These are phyloP conservation scores for Tolypocladium inflatum DNA, from an alignment of 2,329 filamentous ascomycete genomes.

Conservation along the genomic window DNA sequence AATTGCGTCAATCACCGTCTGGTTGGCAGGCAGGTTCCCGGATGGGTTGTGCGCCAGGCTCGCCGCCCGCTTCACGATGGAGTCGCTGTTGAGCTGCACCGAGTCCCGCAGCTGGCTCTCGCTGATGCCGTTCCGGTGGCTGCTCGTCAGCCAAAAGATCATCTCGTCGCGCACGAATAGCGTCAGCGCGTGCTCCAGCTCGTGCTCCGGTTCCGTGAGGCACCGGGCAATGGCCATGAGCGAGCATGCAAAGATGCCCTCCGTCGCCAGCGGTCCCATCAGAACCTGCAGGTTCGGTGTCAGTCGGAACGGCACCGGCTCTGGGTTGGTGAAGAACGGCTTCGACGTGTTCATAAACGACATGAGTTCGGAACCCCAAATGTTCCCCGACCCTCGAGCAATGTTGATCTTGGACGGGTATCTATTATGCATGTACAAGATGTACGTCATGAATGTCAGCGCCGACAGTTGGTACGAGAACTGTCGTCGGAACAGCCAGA, in stretches of 20 bases:
- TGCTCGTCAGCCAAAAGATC: slow-evolving; percentile 88
- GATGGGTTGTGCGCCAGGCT: slow-evolving; percentile 71
- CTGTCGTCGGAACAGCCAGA: slow-evolving; percentile 96
- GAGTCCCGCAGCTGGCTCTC: slow-evolving; percentile 66
- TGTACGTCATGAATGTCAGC: slow-evolving; percentile 96
- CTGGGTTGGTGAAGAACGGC: slow-evolving; percentile 88
- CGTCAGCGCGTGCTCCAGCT: slow-evolving; percentile 89
- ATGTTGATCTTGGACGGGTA: slow-evolving; percentile 96
- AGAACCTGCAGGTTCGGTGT: slow-evolving; percentile 93
- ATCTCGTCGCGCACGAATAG: slow-evolving; percentile 97
- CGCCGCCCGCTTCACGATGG: slow-evolving; percentile 84
- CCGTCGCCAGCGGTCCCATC: slow-evolving; percentile 90
- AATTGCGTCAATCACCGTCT: slow-evolving; percentile 92
- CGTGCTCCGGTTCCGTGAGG: slow-evolving; percentile 77
- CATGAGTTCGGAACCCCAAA: slow-evolving; percentile 94
- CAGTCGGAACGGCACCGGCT: slow-evolving; percentile 92
- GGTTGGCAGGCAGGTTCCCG: slow-evolving; percentile 83
- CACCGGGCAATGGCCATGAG: slow-evolving; percentile 96
- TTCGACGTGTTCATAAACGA: slow-evolving; percentile 77
- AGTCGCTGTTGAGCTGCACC: slow-evolving; percentile 78
- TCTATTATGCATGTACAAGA: slow-evolving; percentile 92
- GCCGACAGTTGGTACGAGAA: slow-evolving; percentile 94
- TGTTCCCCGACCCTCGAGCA: slow-evolving; percentile 75
- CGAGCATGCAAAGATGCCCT: slow-evolving; percentile 90
- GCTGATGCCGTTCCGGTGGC: slow-evolving; percentile 47